Conservation (phyloP, 2,329 filamentous ascomycete genomes). For the Orbilia brochopaga region DNA sequence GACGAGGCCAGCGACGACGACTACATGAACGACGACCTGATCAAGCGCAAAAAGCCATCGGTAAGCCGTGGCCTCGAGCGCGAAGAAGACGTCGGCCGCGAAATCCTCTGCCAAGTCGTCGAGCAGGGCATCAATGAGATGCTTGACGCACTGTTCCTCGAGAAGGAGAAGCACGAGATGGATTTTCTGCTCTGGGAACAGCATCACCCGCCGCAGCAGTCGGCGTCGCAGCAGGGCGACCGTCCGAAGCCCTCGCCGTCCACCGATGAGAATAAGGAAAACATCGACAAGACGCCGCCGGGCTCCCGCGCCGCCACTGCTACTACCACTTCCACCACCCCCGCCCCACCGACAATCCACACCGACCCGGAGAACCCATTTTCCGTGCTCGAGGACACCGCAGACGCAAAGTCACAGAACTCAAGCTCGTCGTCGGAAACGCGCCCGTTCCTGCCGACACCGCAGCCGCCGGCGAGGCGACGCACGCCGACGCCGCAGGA, state of each 20-base stretch:
- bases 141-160: conserved; percentile 82
- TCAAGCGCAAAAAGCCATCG: conserved; percentile 63
- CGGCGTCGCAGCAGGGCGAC: conserved; percentile 59
- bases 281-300: conserved; percentile 39
- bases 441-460: conserved; percentile 43
- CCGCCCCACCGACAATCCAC: conserved; percentile 10
- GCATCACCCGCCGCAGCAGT: conserved; percentile 62
- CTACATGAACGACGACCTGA: conserved; percentile 72
- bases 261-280: conserved; percentile 53
- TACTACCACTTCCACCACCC: no score
- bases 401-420: conserved; percentile 31
- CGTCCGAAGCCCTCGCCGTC: conserved; percentile 55
- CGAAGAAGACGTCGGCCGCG: conserved; percentile 81
- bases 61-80: conserved; percentile 68
- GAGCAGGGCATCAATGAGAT: conserved; percentile 94
- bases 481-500: neutral
- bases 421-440: conserved; percentile 46
- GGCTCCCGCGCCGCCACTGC: conserved; percentile 8
- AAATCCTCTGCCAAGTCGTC: conserved; percentile 88
- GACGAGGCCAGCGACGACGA: conserved; percentile 69
- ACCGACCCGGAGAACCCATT: conserved; percentile 35
- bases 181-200: conserved; percentile 69
- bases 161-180: conserved; percentile 77
- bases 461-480: neutral
- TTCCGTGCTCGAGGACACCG: conserved; percentile 26